A percentile compares a stretch with the other conserved stretches of the same genome.
phyloP scores from a whole-genome alignment of 768 basidiomycete genomes.

The Strobilomyces confusus region DNA sequence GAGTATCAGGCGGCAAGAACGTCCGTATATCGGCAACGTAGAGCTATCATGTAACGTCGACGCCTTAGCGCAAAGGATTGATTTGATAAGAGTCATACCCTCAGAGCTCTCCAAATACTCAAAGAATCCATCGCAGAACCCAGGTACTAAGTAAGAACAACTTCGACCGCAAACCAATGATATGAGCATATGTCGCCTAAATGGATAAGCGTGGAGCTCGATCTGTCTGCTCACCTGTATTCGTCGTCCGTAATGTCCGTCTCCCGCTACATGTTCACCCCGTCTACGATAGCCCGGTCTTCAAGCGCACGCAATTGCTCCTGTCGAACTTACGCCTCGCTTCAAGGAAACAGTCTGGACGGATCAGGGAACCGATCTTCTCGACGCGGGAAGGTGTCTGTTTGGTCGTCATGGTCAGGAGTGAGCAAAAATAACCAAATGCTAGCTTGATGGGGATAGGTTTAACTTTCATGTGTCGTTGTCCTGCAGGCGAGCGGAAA shows the following conservation, averaged over 20 bases:
- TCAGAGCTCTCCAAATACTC: conserved; percentile 26
- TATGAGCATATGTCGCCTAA: conserved; percentile 26
- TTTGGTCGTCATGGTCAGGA: conserved; percentile 15
- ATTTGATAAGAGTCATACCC: too few species aligned
- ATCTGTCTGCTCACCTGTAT: conserved; percentile 29
- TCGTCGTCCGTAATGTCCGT: conserved; percentile 45
- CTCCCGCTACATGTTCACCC: conserved; percentile 36
- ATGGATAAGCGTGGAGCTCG: background rate
- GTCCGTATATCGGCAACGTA: conserved; percentile 25
- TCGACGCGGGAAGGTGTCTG: conserved; percentile 41
- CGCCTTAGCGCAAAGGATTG: background rate
- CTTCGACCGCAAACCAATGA: background rate
- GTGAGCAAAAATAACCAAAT: too few species aligned
- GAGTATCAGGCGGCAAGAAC: too few species aligned
- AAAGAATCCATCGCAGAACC: conserved; percentile 30
- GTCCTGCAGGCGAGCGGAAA: too few species aligned
- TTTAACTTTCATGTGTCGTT: too few species aligned
- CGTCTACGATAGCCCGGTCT: conserved; percentile 35
- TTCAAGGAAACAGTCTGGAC: conserved; percentile 37
- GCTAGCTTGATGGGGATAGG: background rate
- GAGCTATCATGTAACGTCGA: conserved; percentile 13
- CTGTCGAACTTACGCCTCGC: conserved; percentile 34
- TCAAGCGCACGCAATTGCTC: conserved; percentile 37
- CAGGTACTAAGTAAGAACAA: conserved; percentile 8
- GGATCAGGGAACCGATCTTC: conserved; percentile 43